Base-by-base conservation (phyloP, 202 grass and related monocot genomes). In the Setaria italica region DNA sequence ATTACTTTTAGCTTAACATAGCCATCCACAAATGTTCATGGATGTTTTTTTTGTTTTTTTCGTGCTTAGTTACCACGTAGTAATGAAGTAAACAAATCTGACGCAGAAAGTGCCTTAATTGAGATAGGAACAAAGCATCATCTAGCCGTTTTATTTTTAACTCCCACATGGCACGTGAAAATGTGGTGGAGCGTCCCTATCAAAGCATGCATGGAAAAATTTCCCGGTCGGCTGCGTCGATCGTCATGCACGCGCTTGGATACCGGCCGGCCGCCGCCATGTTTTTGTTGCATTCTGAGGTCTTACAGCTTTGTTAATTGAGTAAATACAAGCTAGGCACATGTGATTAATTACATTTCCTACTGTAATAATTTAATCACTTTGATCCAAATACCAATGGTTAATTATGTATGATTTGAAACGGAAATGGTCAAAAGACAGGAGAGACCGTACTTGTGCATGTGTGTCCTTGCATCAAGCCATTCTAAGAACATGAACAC, bases 131-230 rank as follows among this genome's bases (percentile, higher is more conserved):
- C 13, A 72, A 30, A 5, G 3, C 13, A 11, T n/a, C 54, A 29
- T 30, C 21, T 17, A 54, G 29, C 11, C 1, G 3, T 4, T 42
- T 39, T 4, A 6, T 21, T 12, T n/a, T 65, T 65, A 67, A 67
- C 17, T 54, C 33, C 58, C 68, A 66, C 49, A 74, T 67, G 66
- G 32, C 70, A 89, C 77, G 77, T 76, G 81, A 58, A 69, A 69
- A 81, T 70, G 77, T 39, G 74, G 65, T 45, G 46, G 71, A 70
- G 15, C 30, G 43, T 79, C 10, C 4, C 70, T 66, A 76, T 85
- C 82, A 56, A 29, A 53, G 25, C 25, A 19, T 11, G 15, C 19
- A 35, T 16, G 35, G 1, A 76, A 43, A 76, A 76, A 48, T 54
- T 58, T 63, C 43, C n/a, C 56, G 32, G 64, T 51, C 62, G 29